phyloP scores from a whole-genome alignment of 1,284 basidiomycete genomes.

The Xerocomus amazonicus region DNA sequence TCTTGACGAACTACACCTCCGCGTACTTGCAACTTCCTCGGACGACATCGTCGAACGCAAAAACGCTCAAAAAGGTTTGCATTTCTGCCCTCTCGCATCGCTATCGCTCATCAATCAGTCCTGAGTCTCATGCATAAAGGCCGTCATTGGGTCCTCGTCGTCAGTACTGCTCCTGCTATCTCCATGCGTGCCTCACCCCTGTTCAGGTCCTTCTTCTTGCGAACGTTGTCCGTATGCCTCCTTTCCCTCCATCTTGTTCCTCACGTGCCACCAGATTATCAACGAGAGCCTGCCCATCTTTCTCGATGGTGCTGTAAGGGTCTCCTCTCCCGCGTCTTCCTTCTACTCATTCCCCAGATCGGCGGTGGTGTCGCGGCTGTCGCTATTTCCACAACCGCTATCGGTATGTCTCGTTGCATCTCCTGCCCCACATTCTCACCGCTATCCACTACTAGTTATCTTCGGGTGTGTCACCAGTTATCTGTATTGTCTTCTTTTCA shows the following conservation, averaged over 20 bases:
- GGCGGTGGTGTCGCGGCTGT: constrained; percentile 86
- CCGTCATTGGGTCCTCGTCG: constrained; percentile 93
- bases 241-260: neutral
- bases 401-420: constrained; percentile 47
- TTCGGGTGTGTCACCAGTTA: constrained; percentile 57
- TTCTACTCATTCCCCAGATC: constrained; percentile 40
- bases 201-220: constrained; percentile 73
- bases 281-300: constrained; percentile 95
- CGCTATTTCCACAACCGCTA: constrained; percentile 78
- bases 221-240: constrained; percentile 68
- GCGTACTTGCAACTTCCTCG: constrained; percentile 80
- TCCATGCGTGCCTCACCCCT: neutral
- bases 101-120: constrained; percentile 42
- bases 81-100: neutral
- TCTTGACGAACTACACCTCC: constrained; percentile 87
- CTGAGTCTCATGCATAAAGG: constrained; percentile 75
- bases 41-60: constrained; percentile 62
- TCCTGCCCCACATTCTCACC: neutral
- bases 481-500: constrained; percentile 15
- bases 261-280: constrained; percentile 55
- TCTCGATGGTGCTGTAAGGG: constrained; percentile 77
- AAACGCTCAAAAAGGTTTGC: constrained; percentile 67
- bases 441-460: constrained; percentile 49
- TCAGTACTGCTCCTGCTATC: constrained; percentile 36
- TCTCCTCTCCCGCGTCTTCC: neutral